phyloP scores from a whole-genome alignment of 169 alveolate species.

The Fabrea salina region DNA sequence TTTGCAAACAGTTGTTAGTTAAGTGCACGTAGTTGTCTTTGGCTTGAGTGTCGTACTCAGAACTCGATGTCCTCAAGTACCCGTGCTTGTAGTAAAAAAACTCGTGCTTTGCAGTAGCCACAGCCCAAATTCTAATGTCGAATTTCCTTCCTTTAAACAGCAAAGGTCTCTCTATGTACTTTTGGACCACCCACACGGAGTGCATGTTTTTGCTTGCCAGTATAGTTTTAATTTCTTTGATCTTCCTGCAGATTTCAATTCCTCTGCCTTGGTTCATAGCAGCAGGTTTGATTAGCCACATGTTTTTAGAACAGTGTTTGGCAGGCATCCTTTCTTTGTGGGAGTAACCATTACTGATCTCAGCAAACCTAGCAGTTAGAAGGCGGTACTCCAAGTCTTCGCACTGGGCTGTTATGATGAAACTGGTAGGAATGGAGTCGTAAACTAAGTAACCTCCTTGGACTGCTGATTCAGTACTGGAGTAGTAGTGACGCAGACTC shows the following conservation, averaged over 20 bases:
- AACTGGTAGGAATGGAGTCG: constrained; percentile 38
- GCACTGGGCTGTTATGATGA: neutral
- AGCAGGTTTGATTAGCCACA: constrained; percentile 70
- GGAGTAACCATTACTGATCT: neutral
- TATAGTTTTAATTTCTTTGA: neutral
- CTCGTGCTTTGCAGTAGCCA: constrained; percentile 60
- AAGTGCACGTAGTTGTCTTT: constrained; percentile 68
- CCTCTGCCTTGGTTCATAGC: constrained; percentile 67
- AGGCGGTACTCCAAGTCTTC: neutral
- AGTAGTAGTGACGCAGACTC: constrained; percentile 41
- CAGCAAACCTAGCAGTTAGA: neutral
- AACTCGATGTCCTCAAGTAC: constrained; percentile 69
- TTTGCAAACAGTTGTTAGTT: constrained; percentile 77
- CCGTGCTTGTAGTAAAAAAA: constrained; percentile 71
- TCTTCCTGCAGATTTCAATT: constrained; percentile 43
- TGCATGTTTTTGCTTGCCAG: neutral
- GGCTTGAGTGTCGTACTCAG: constrained; percentile 48
- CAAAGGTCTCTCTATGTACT: constrained; percentile 75
- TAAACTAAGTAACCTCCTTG: constrained; percentile 13
- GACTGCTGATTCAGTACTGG: neutral
- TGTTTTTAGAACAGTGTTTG: constrained; percentile 42
- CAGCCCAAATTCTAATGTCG: constrained; percentile 87
- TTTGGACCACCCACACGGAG: constrained; percentile 48
- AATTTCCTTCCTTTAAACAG: constrained; percentile 60
- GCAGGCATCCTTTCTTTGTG: constrained; percentile 23